These are phyloP conservation scores for Barnettozyma hawaiiensis DNA, from an alignment of 1,139 yeast genomes.

Conservation along the genomic window DNA sequence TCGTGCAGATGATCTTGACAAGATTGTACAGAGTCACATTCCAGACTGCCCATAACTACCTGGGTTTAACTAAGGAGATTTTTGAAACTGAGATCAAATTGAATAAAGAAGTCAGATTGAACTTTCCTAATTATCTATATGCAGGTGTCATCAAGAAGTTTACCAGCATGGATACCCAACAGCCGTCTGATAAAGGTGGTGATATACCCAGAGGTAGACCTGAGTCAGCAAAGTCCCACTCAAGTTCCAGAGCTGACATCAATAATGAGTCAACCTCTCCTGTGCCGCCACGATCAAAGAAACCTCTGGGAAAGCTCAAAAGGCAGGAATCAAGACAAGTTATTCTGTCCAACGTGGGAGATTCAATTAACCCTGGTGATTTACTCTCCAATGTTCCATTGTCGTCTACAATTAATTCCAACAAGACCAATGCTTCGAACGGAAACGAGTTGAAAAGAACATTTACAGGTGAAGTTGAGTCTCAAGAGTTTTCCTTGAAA, in stretches of 20 bases:
- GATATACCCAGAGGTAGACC: conserved; percentile 11
- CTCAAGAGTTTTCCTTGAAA: conserved; percentile 67
- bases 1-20: conserved; percentile 86
- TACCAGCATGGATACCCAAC: background rate
- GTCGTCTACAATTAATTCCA: conserved; percentile 47
- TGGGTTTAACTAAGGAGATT: conserved; percentile 80
- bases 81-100: conserved; percentile 68
- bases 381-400: conserved; percentile 76
- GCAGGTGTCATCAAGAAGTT: conserved; percentile 41
- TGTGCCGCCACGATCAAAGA: conserved; percentile 5
- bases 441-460: conserved; percentile 29
- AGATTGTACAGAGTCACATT: conserved; percentile 85
- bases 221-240: background rate
- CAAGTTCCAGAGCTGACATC: conserved; percentile 1
- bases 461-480: conserved; percentile 65
- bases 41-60: conserved; percentile 80
- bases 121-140: conserved; percentile 53
- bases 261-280: conserved; percentile 9
- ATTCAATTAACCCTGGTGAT: conserved; percentile 78
- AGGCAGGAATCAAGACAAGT: conserved; percentile 54
- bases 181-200: conserved; percentile 5
- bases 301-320: conserved; percentile 13
- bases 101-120: conserved; percentile 44
- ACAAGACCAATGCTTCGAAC: conserved; percentile 22
- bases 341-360: conserved; percentile 34